Evolutionary conservation across 345 rosid species (phyloP), one percentile per base, ranked within the genome.

Genomic region (Lepidium sativum): DNA sequence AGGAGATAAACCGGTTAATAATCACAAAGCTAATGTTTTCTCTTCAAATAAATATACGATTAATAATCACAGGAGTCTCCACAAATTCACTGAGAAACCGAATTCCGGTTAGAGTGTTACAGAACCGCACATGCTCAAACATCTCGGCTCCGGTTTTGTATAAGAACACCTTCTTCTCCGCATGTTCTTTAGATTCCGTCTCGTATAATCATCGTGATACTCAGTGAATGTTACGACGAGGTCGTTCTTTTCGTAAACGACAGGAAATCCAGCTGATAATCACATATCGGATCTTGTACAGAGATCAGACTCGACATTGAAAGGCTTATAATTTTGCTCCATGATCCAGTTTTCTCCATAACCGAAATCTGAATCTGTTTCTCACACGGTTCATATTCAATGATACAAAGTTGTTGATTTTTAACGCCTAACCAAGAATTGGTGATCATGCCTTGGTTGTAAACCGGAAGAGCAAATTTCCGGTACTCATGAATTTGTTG

Each of bases 351-450:
- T 32, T 38, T 49, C 40, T 64, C 70, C 70, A 64, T 40, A 64
- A 63, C 75, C 54, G 54, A 71, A 49, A 49, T 42, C 31, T 2
- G 2, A 64, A 64, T 56, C 39, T 56, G 27, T 41, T 48, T 40
- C 60, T 56, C 25, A 52, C 48, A 13, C 11, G 60, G 18, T 32
- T n/a, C 66, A n/a, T 57, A 50, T 4, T 72, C 67, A 13, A 47
- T 35, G 35, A 58, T 18, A 15, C 67, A 42, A 11, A 72, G 67
- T 49, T 58, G 57, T 17, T 50, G 10, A 9, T 13, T 42, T 9
- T 32, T 65, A n/a, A 72, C 70, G 45, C 71, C 55, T 50, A 72
- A 57, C 71, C 49, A 65, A 6, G 67, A 72, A 23, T 54, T 49
- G 12, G 48, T 25, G 29, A 4, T 13, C 34, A 34, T 64, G n/a